phyloP scores from a whole-genome alignment of 2,329 filamentous ascomycete species.

The Botryotinia globosa region DNA sequence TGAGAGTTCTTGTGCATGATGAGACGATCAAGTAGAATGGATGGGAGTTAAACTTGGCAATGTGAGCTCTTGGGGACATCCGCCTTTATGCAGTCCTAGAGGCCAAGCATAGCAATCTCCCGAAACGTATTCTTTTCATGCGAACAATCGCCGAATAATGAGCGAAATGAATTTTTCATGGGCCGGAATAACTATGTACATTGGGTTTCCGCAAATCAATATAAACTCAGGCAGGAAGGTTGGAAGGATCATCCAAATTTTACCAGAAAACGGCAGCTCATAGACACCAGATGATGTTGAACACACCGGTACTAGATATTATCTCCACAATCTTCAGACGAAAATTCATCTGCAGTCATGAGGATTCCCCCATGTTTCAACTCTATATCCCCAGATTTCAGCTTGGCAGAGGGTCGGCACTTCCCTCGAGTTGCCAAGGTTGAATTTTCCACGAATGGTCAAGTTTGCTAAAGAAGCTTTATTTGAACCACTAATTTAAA shows the following conservation, averaged over 20 bases:
- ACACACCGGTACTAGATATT: background rate
- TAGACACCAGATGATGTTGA: background rate
- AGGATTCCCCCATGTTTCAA: background rate
- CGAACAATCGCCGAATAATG: background rate
- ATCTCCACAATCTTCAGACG: background rate
- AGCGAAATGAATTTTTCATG: background rate
- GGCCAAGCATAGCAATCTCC: background rate
- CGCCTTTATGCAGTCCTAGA: conserved; percentile 4
- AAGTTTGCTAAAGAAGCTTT: background rate
- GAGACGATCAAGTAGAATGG: background rate
- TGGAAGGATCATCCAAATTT: background rate
- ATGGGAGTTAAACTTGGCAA: background rate
- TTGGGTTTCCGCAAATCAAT: background rate
- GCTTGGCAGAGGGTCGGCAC: background rate
- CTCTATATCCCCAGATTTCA: background rate
- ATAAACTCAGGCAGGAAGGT: background rate
- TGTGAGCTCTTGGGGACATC: background rate
- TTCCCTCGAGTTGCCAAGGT: background rate
- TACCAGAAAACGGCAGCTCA: background rate
- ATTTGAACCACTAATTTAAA: background rate
- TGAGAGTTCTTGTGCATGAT: background rate
- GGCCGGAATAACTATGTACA: background rate
- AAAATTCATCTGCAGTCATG: background rate
- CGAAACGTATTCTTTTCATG: background rate
- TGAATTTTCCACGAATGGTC: background rate